These are phyloP conservation scores for Phytophthora crassamura DNA, from an alignment of 352 stramenopile genomes.

Conservation along the genomic window DNA sequence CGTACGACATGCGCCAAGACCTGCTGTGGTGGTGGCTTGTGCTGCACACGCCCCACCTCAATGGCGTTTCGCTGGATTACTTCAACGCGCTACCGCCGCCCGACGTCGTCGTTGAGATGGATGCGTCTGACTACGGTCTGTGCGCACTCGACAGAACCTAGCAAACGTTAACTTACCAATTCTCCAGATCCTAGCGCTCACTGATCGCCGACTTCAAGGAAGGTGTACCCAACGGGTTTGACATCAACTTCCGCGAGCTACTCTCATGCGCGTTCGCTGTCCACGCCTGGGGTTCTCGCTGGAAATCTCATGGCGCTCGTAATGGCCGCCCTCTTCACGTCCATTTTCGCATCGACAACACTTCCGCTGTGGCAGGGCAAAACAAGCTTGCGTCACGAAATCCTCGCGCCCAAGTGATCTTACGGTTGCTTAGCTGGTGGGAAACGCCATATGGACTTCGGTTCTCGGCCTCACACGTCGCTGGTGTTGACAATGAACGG, in stretches of 20 bases:
- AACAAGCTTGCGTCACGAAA: no score
- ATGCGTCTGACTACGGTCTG: slow-evolving; percentile 18
- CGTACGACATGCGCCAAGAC: slow-evolving; percentile 10
- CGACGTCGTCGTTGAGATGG: no score
- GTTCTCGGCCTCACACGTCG: slow-evolving; percentile 19
- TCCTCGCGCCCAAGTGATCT: no score
- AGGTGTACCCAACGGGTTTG: no score
- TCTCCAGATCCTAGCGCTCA: background rate
- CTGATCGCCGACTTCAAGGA: background rate
- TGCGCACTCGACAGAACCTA: slow-evolving; percentile 9
- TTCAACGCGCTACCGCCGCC: slow-evolving; percentile 14
- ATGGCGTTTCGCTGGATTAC: slow-evolving; percentile 25
- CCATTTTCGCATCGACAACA: no score
- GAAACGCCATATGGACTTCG: slow-evolving; percentile 3
- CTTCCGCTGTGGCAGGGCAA: no score
- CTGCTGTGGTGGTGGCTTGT: slow-evolving; percentile 32
- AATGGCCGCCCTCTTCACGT: no score
- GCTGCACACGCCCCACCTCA: slow-evolving; percentile 12
- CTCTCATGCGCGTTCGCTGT: no score
- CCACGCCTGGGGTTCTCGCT: no score
- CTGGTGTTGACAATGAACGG: slow-evolving; percentile 3
- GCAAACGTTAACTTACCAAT: background rate
- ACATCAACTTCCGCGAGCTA: no score
- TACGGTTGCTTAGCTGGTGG: slow-evolving; percentile 11
- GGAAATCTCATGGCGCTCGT: no score